These are phyloP conservation scores for Stramenopiles sp. DNA, from an alignment of 352 stramenopile species.

Conservation along the genomic window DNA sequence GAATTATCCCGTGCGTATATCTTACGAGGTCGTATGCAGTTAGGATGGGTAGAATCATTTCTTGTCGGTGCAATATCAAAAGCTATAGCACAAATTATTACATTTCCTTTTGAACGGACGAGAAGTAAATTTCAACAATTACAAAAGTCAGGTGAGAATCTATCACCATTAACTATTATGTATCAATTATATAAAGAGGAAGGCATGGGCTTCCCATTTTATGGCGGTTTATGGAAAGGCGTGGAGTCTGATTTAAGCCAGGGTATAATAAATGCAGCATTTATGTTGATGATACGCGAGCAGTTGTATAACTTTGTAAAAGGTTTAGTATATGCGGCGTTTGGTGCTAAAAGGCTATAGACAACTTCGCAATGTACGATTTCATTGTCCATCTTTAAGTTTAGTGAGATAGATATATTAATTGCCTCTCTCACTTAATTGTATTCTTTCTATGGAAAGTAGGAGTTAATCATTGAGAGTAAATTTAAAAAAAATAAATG, in stretches of 20 bases:
- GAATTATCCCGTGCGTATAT: background rate
- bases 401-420: background rate
- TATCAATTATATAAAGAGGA: background rate
- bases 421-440: background rate
- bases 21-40: background rate
- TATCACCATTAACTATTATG: background rate
- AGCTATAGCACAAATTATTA: background rate
- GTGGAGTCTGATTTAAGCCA: background rate
- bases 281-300: background rate
- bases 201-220: background rate
- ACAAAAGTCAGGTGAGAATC: background rate
- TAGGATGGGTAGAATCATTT: background rate
- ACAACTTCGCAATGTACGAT: background rate
- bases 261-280: background rate
- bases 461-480: no score
- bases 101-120: background rate
- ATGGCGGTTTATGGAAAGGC: background rate
- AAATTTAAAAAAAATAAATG: no score
- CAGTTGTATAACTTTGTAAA: background rate
- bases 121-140: background rate
- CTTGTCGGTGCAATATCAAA: background rate
- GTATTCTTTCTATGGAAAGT: no score
- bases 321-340: background rate
- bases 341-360: background rate
- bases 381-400: background rate